Evolutionary conservation across 768 basidiomycete genomes (phyloP), one percentile per base, ranked within the genome.

Genomic region (Mycena maculata): DNA sequence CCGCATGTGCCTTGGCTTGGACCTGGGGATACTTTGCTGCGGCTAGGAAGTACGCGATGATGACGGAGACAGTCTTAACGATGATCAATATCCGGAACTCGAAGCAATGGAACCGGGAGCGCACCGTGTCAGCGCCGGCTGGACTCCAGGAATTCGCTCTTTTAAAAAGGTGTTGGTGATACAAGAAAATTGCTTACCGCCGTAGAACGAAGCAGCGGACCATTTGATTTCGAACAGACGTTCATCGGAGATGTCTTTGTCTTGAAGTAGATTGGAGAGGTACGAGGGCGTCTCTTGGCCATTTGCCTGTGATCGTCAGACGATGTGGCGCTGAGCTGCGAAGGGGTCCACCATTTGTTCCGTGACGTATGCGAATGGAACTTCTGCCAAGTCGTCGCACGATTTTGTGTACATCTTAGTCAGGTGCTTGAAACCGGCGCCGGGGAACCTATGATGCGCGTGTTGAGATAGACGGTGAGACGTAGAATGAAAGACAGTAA

Each of bases 381-480:
- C 72, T 28, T 87, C 82, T 10, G 82, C 81, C 84, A 87, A 82
- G 25, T 77, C 76, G n/a, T 77, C 65, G 11, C 85, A 75, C 3
- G 81, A 81, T 25, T 69, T 70, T 9, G 79, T 79, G 84, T 86
- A 87, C 61, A 78, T 76, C 44, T 74, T 79, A 0, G 87, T 88
- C 25, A 76, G 82, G 49, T 71, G 67, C 72, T 88, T 83, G 79
- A 89, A 89, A 0, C 77, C 77, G 12, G 85, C 85, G 7, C 88
- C 88, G 5, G 88, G 88, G 67, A 88, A 82, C 88, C 88, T 89
- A n/a, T 79, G 76, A 20, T 86, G 86, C 44, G 86, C 55, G 58
- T 83, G 72, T 50, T 78, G 77, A 58, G 87, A 86, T 87, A 49
- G 4, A 22, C 36, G 9, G 31, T 25, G 22, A 13, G n/a, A 50